Evolutionary conservation across 2,329 filamentous ascomycete species (phyloP), one percentile per base, ranked within the genome.

Genomic region (Epichloe uncinata): DNA sequence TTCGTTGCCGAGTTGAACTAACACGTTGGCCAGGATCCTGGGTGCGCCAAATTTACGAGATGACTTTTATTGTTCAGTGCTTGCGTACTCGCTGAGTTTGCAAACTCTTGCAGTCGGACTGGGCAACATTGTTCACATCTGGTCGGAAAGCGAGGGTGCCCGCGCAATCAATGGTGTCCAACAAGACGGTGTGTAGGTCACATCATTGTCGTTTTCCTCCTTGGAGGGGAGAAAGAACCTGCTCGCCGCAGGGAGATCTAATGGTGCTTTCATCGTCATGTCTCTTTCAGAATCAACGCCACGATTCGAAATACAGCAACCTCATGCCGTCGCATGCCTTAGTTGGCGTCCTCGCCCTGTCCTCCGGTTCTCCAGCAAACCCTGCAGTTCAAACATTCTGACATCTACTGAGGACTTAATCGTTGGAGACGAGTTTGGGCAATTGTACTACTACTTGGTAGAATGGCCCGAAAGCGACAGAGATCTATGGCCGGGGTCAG

Each of bases 11-110:
- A 38, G 22, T 18, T 15, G 33, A 26, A 42, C 42, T 51, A 45
- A 51, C 16, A 11, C 34, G 18, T 37, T 9, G 20, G 7, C 5
- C 18, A 85, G 81, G 68, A 85, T 96, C 6, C 74, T 98, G 4
- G 88, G 96, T 67, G 91, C 91, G 8, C 89, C 90, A 3, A 79
- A 81, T 47, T 73, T 97, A n/a, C 81, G 88, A 50, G 89, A 97
- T 59, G 91, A 98, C 65, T 98, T 90, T 64, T 98, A 98, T 64
- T 96, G 89, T 67, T 93, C 90, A 0, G 75, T 90, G 2, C 74
- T 98, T 49, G 88, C 93, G 9, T 97, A 95, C 64, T 95, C 85
- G 0, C 66, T 76, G 40, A 85, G 79, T 8, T 78, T 81, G 47
- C 78, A 85, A 48, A 86, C 84, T 13, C 75, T 98, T 15, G 91